These are phyloP conservation scores for Fraxinus ornus DNA, from an alignment of 305 asterid genomes.

Conservation along the genomic window DNA sequence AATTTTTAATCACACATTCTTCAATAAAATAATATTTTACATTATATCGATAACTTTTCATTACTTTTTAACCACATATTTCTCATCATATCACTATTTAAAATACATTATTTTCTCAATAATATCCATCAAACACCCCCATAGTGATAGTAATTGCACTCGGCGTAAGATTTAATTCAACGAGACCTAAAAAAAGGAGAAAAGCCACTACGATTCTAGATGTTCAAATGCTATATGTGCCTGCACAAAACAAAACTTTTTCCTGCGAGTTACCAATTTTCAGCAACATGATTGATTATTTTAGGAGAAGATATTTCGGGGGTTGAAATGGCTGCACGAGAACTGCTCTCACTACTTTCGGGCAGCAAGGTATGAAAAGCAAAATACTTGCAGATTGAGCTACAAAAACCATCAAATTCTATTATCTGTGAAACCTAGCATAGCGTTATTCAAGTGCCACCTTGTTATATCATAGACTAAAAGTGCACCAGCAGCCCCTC, in stretches of 20 bases:
- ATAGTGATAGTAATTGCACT: neutral
- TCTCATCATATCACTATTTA: too few relatives aligned
- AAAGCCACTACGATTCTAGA: neutral
- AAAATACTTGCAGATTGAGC: conserved; percentile 11
- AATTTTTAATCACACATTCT: too few relatives aligned
- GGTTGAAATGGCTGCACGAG: neutral
- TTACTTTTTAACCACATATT: too few relatives aligned
- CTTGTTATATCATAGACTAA: conserved; percentile 63
- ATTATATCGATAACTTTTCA: too few relatives aligned
- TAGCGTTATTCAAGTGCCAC: conserved; percentile 24
- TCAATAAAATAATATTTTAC: too few relatives aligned
- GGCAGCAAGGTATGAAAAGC: conserved; percentile 14
- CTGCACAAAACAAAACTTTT: neutral
- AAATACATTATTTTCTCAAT: too few relatives aligned
- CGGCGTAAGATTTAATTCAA: neutral
- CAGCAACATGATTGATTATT: neutral
- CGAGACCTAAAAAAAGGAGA: neutral
- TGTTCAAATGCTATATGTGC: neutral
- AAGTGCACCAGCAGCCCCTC: conserved; percentile 77
- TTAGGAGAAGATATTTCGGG: neutral
- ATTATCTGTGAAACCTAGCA: neutral
- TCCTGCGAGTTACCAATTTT: neutral
- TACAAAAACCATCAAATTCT: conserved; percentile 10
- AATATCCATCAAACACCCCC: too few relatives aligned
- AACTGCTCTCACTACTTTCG: conserved; percentile 13